Evolutionary conservation across 2,329 filamentous ascomycete genomes (phyloP), one percentile per base, ranked within the genome.

Genomic region (Immersiporthe knoxdaviesiana): DNA sequence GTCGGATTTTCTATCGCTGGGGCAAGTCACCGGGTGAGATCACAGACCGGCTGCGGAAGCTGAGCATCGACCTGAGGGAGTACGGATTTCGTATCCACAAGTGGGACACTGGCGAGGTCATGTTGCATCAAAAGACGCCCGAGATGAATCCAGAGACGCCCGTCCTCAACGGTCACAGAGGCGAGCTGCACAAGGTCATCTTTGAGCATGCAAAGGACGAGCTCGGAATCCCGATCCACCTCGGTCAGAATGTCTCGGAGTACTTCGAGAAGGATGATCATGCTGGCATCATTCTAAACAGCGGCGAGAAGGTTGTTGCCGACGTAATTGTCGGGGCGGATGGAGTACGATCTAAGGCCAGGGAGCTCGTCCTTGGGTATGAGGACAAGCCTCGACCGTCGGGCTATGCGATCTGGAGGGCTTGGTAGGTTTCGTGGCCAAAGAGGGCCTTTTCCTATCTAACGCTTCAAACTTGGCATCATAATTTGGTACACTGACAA

Each of bases 61-160:
- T 88, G 10, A 85, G 83, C 72, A 88, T 88, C 71, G 81, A 88
- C 72, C 75, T 88, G 62, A 75, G 78, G 8, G 74, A 78, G 0
- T 85, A 89, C 69, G 87, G 87, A 56, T 90, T 89, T 78, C 84
- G 85, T 62, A 88, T 89, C 67, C 87, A 88, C 77, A 89, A 88
- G 72, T 89, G 82, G 70, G 87, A 87, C 39, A 84, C 83, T 0
- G 87, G 87, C 44, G 87, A 90, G 75, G 82, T 89, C 14, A 83
- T 90, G 30, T 83, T 85, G 67, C 87, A 88, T 68, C 88, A 90
- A 68, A 76, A 74, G 60, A 81, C 81, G 0, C 83, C 84, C 3
- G 74, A 79, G 1, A 77, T 77, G 44, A 76, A 83, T 41, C 79
- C 79, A 1, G 82, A 84, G 21, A 82, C 84, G 16, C 87, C 87